Conservation (phyloP, 2,329 filamentous ascomycete species). For the Cryphonectria carpinicola region DNA sequence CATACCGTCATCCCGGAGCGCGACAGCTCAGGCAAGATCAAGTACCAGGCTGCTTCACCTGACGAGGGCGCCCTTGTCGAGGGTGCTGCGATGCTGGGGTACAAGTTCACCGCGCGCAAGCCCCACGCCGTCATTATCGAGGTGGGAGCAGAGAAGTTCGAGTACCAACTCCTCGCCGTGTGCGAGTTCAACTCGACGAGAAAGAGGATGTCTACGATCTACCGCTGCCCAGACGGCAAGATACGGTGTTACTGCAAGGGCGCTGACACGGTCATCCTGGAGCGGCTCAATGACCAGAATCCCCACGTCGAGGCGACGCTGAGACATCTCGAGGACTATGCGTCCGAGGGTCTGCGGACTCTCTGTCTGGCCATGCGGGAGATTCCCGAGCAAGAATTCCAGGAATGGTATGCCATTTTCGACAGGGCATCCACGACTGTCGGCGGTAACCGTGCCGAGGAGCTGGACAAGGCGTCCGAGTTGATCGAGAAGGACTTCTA, state of each 20-base stretch:
- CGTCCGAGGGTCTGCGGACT: conserved; percentile 91
- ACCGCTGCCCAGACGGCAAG: conserved; percentile 94
- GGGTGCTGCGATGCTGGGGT: conserved; percentile 83
- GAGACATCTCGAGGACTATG: conserved; percentile 97
- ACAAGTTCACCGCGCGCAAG: conserved; percentile 88
- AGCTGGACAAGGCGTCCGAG: conserved; percentile 96
- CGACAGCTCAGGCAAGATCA: conserved; percentile 78
- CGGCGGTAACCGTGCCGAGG: conserved; percentile 87
- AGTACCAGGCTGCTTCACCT: conserved; percentile 96
- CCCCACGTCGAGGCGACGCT: conserved; percentile 88
- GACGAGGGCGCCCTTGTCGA: conserved; percentile 97
- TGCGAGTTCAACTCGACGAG: conserved; percentile 98
- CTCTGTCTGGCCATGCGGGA: conserved; percentile 95
- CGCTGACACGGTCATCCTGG: conserved; percentile 95
- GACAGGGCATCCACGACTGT: conserved; percentile 89
- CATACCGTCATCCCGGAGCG: conserved; percentile 97
- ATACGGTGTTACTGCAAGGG: conserved; percentile 94
- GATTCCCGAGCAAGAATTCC: conserved; percentile 84
- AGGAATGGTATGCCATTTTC: conserved; percentile 84
- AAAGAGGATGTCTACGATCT: conserved; percentile 98
- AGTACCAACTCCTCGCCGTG: conserved; percentile 93
- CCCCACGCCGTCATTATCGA: conserved; percentile 86
- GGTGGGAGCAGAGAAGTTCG: conserved; percentile 69
- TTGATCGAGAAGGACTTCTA: conserved; percentile 92
- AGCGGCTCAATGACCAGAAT: conserved; percentile 82